phyloP scores from a whole-genome alignment of 2,329 filamentous ascomycete species.

The Arachnopeziza araneosa region DNA sequence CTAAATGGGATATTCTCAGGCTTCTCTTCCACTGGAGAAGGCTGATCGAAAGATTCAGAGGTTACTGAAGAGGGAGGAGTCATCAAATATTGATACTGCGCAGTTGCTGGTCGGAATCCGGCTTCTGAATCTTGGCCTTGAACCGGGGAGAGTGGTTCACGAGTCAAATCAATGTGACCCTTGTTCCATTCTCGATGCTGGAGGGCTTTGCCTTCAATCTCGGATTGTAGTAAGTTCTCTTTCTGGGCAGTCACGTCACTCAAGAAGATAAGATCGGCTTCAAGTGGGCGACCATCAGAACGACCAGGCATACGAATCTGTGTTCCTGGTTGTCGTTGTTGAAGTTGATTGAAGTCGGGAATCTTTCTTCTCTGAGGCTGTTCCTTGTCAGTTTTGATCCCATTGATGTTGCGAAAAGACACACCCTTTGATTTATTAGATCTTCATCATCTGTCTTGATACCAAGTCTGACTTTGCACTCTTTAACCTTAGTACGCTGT shows the following conservation, averaged over 20 bases:
- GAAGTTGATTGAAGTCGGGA: constrained; percentile 46
- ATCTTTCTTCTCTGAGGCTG: constrained; percentile 68
- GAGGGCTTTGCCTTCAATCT: constrained; percentile 80
- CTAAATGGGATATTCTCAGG: constrained; percentile 21
- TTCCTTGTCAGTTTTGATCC: constrained; percentile 23
- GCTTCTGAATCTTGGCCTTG: constrained; percentile 56
- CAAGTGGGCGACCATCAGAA: constrained; percentile 63
- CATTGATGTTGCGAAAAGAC: neutral
- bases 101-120: constrained; percentile 66
- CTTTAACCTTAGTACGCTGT: constrained; percentile 74
- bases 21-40: constrained; percentile 25
- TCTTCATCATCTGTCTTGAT: constrained; percentile 94
- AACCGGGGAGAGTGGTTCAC: constrained; percentile 76
- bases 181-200: constrained; percentile 92
- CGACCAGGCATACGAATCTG: constrained; percentile 66
- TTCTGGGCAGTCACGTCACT: constrained; percentile 75
- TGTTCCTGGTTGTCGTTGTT: constrained; percentile 54
- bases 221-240: constrained; percentile 71
- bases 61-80: constrained; percentile 50
- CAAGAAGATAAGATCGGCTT: constrained; percentile 73
- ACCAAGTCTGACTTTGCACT: constrained; percentile 79
- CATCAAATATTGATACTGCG: constrained; percentile 61
- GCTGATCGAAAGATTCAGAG: constrained; percentile 32
- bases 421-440: constrained; percentile 86
- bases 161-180: constrained; percentile 82